These are phyloP conservation scores for Dimargaris verticillata DNA, from an alignment of 192 early-diverging fungal genomes.

Conservation along the genomic window DNA sequence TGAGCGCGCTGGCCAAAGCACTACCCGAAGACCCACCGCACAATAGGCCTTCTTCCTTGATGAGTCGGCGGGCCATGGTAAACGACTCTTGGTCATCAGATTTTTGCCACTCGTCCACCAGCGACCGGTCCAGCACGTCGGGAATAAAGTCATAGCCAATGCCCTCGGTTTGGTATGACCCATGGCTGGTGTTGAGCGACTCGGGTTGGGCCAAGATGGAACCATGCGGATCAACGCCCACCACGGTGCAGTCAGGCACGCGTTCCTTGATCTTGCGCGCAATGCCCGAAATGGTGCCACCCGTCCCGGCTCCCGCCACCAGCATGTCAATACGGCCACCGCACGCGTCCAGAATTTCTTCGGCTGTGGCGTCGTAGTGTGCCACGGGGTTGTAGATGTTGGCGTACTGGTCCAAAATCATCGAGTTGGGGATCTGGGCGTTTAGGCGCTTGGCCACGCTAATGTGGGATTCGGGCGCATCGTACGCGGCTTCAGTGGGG, in stretches of 20 bases:
- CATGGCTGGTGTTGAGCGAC: slow-evolving; percentile 45
- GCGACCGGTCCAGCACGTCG: slow-evolving; percentile 62
- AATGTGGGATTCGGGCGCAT: slow-evolving; percentile 96
- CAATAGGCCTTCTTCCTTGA: slow-evolving; percentile 91
- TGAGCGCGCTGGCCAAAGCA: slow-evolving; percentile 73
- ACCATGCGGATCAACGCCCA: slow-evolving; percentile 88
- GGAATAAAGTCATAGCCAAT: slow-evolving; percentile 99
- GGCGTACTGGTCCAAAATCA: slow-evolving; percentile 93
- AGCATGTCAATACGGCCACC: slow-evolving; percentile 90
- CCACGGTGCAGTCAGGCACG: slow-evolving; percentile 63
- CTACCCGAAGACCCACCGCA: slow-evolving; percentile 93
- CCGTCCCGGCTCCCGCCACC: slow-evolving; percentile 86
- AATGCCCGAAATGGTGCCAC: slow-evolving; percentile 91
- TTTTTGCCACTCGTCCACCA: slow-evolving; percentile 94
- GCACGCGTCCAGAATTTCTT: slow-evolving; percentile 63
- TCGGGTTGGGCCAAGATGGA: slow-evolving; percentile 88
- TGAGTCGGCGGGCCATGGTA: slow-evolving; percentile 85
- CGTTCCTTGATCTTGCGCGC: slow-evolving; percentile 91
- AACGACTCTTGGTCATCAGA: slow-evolving; percentile 91
- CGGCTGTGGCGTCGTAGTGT: slow-evolving; percentile 88
- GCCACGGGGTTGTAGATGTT: slow-evolving; percentile 97
- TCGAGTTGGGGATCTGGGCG: slow-evolving; percentile 86
- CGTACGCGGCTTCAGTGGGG: slow-evolving; percentile 98
- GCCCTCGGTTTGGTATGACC: slow-evolving; percentile 86
- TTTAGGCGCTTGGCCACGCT: slow-evolving; percentile 86